A percentile compares a stretch with the other conserved stretches of the same genome.
These are phyloP conservation scores for Prinsepia uniflora DNA, from an alignment of 306 rosid genomes.

Conservation along the genomic window DNA sequence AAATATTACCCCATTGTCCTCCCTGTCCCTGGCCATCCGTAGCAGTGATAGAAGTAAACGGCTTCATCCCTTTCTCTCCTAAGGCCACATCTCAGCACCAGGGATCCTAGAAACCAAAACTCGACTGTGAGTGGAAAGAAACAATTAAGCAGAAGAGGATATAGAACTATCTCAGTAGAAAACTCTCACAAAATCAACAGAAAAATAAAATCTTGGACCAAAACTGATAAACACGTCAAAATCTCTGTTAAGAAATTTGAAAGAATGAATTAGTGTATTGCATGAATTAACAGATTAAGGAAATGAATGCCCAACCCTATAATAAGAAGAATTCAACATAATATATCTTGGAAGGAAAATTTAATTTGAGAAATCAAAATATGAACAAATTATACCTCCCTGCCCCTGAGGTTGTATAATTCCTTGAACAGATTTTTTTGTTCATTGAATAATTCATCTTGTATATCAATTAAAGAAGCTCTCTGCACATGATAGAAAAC, in stretches of 20 bases:
- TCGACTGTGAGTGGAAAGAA: background rate
- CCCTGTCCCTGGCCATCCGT: background rate
- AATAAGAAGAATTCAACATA: background rate
- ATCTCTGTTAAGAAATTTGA: background rate
- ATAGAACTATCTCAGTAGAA: background rate
- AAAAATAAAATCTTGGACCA: background rate
- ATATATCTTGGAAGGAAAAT: background rate
- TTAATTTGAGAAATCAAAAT: background rate
- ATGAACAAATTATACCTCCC: slow-evolving; percentile 14
- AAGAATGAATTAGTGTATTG: background rate
- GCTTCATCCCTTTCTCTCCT: slow-evolving; percentile 4
- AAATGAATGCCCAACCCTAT: background rate
- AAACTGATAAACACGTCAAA: background rate
- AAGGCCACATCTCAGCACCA: background rate
- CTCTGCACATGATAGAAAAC: slow-evolving; percentile 7
- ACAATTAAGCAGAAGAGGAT: background rate
- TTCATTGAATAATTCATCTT: slow-evolving; percentile 8
- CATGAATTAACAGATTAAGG: background rate
- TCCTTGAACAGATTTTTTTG: slow-evolving; percentile 10
- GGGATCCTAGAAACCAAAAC: slow-evolving; percentile 4
- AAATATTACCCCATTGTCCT: background rate
- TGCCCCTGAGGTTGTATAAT: background rate
- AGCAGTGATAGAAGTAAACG: background rate
- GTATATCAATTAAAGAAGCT: slow-evolving; percentile 10
- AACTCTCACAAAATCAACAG: background rate